Evolutionary conservation across 2,329 filamentous ascomycete species (phyloP), one percentile per base, ranked within the genome.

Genomic region (Zymoseptoria crescenta): DNA sequence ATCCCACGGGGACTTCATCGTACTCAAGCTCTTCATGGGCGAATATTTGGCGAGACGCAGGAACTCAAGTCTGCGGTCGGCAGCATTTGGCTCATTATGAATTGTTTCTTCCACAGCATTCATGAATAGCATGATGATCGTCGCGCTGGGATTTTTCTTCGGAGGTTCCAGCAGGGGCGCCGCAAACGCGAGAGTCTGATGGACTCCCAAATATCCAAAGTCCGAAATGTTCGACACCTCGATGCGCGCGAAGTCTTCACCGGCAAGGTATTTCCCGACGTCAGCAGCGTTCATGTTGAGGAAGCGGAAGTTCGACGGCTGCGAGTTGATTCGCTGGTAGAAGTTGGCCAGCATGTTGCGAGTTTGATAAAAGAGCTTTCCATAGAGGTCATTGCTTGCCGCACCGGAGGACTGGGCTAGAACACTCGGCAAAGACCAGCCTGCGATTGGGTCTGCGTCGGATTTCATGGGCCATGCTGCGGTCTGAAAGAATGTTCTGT

Each of bases 121-220:
- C 54, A 75, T 63, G 68, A 77, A 79, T 0, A 77, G 69, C 8
- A 73, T 71, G n/a, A 80, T 58, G 0, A 79, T 65, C 0, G 74
- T 75, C 1, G 77, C 76, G 28, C 75, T 67, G 0, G 72, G 70
- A 58, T 78, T 79, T 4, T 70, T 49, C 1, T 2, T 1, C 6
- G 60, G 68, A 0, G 60, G 20, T 53, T 75, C 68, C 0, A 80
- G 72, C 1, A 77, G 56, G 0, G 69, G 71, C 2, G 59, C 66
- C 48, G 78, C 69, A 8, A 57, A 45, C 0, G 6, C 0, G 1
- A 78, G 58, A 0, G 67, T 70, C 0, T 13, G 29, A 1, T 55
- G 8, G 2, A 68, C 61, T 0, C 75, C 75, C 1, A 76, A 27
- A 52, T 72, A 76, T n/a, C 59, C 62, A 0, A 24, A 7, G 56